These are phyloP conservation scores for Lactarius sp. DNA, from an alignment of 768 basidiomycete species.

Conservation along the genomic window DNA sequence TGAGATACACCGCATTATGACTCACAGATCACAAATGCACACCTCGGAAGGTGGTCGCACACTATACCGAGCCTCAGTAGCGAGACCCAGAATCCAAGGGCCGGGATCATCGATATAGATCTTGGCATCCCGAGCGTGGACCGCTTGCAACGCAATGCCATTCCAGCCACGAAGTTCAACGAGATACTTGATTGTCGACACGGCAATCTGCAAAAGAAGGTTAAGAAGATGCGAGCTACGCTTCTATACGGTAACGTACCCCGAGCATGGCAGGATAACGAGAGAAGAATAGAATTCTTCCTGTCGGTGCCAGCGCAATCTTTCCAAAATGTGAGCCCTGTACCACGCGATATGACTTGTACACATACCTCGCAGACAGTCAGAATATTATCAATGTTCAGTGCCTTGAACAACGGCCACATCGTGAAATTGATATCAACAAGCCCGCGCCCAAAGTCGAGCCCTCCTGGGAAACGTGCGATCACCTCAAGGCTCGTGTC, in stretches of 20 bases:
- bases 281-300: slow-evolving; percentile 82
- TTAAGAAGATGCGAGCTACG: neutral
- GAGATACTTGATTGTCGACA: slow-evolving; percentile 86
- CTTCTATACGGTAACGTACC: slow-evolving; percentile 35
- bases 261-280: slow-evolving; percentile 90
- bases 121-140: slow-evolving; percentile 85
- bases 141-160: slow-evolving; percentile 76
- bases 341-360: neutral
- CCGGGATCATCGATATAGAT: slow-evolving; percentile 96
- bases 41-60: slow-evolving; percentile 74
- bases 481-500: slow-evolving; percentile 71
- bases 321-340: slow-evolving; percentile 28
- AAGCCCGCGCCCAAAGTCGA: slow-evolving; percentile 87
- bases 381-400: slow-evolving; percentile 91
- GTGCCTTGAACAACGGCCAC: slow-evolving; percentile 92
- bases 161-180: slow-evolving; percentile 93
- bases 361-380: slow-evolving; percentile 77
- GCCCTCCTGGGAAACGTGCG: slow-evolving; percentile 86
- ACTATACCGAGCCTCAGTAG: slow-evolving; percentile 79
- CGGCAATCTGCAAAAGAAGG: slow-evolving; percentile 54
- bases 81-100: slow-evolving; percentile 91
- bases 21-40: slow-evolving; percentile 82
- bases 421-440: slow-evolving; percentile 95
- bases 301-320: slow-evolving; percentile 85
- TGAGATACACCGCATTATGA: neutral